A percentile compares a stretch with the other conserved stretches of the same genome.
Evolutionary conservation across 1,284 basidiomycete species (phyloP).

Genomic region (Ustilago shanxiensis): DNA sequence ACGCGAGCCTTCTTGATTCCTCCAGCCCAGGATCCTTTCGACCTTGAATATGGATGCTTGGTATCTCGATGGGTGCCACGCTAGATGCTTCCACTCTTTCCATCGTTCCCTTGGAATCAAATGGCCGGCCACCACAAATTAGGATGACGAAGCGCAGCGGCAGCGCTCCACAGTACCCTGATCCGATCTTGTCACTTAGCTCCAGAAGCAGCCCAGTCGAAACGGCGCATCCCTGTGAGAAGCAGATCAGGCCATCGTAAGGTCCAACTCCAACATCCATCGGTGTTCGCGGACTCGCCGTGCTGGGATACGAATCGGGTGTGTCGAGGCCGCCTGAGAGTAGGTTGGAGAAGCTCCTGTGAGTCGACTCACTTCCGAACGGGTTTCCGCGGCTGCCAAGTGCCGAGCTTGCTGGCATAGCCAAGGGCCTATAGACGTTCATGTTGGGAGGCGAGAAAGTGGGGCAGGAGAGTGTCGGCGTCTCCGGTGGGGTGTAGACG

Average conservation of each 20-base stretch:
- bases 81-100: constrained; percentile 18
- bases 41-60: constrained; percentile 44
- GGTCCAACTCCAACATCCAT: not conserved
- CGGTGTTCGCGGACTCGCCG: constrained; percentile 24
- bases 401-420: not conserved
- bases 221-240: constrained; percentile 53
- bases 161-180: not conserved
- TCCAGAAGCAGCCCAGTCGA: constrained; percentile 38
- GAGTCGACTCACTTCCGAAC: not conserved
- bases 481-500: constrained; percentile 29
- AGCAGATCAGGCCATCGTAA: constrained; percentile 51
- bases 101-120: constrained; percentile 27
- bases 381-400: not conserved
- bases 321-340: constrained; percentile 14
- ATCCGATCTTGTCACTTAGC: not conserved
- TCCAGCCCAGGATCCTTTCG: constrained; percentile 30
- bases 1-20: constrained; percentile 29
- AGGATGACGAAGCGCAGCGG: constrained; percentile 39
- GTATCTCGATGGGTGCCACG: constrained; percentile 15
- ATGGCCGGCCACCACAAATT: constrained; percentile 48
- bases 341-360: not conserved
- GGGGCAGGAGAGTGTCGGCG: constrained; percentile 5
- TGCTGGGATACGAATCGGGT: constrained; percentile 24
- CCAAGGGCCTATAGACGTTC: not conserved
- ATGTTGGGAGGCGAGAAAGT: not conserved